These are phyloP conservation scores for Pythium dissotocum DNA, from an alignment of 352 stramenopile genomes.

Conservation along the genomic window DNA sequence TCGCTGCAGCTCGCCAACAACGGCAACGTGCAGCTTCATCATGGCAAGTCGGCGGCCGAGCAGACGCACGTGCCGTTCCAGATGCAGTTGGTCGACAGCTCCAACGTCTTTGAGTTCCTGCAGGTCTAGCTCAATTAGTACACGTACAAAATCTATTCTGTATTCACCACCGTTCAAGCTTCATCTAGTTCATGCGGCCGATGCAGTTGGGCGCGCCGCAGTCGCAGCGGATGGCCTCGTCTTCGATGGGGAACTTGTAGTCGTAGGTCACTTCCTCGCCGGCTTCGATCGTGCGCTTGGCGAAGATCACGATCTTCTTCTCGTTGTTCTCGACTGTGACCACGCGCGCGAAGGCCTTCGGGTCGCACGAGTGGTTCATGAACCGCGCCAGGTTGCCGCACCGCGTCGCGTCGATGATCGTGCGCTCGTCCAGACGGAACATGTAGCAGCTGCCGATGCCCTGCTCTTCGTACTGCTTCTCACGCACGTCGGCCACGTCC, in stretches of 20 bases:
- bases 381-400: constrained; percentile 94
- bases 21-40: constrained; percentile 82
- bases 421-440: constrained; percentile 95
- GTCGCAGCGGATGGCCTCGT: constrained; percentile 92
- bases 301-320: constrained; percentile 97
- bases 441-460: constrained; percentile 97
- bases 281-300: constrained; percentile 87
- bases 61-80: constrained; percentile 59
- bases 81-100: constrained; percentile 66
- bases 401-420: constrained; percentile 94
- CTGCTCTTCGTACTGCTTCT: constrained; percentile 93
- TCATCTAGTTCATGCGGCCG: constrained; percentile 92
- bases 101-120: constrained; percentile 62
- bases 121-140: constrained; percentile 23
- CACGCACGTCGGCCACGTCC: constrained; percentile 90
- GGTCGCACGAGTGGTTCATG: constrained; percentile 96
- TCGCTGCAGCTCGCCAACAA: constrained; percentile 91
- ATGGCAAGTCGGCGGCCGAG: constrained; percentile 64
- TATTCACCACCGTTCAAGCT: neutral
- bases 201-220: constrained; percentile 94
- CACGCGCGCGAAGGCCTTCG: constrained; percentile 94
- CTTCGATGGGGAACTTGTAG: constrained; percentile 97
- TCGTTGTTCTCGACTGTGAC: constrained; percentile 82
- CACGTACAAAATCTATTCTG: constrained; percentile 14
- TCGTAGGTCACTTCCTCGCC: constrained; percentile 96